Base-by-base conservation (phyloP, 2,329 filamentous ascomycete species). In the Penicillium sp. region DNA sequence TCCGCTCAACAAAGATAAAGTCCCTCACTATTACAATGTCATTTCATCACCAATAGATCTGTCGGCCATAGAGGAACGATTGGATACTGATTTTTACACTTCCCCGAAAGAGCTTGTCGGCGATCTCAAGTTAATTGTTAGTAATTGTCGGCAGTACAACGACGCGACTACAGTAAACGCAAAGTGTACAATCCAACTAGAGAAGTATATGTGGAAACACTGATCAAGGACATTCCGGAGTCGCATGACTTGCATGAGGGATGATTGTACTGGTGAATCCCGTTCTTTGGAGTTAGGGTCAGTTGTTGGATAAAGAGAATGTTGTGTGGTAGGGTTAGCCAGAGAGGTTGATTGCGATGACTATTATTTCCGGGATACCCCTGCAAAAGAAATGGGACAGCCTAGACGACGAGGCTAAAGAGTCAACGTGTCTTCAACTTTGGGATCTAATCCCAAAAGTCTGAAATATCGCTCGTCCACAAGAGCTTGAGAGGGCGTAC, bases 41-140 rank as follows among this genome's bases (percentile, higher is more conserved):
- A 97, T 98, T 74, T 89, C 89, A 64, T 86, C 95, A 67, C 93
- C 93, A 33, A 97, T 98, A 91, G 93, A 96, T 66, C 76, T 96
- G 41, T 84, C 81, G 43, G 96, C 90, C n/a, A 97, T 98, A 89
- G 93, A 97, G 69, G 82, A 81, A 60, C 94, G 94, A 70, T 84
- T 96, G 55, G 89, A 97, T 64, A 87, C 17, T 17, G 17, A 17
- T 17, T 17, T 87, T 63, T 98, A 98, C 65, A 80, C 82, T 19
- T 88, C 82, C 0, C 91, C 91, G 0, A 88, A 97, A 64, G 93
- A 96, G 61, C 95, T 98, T 60, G 83, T 91, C 72, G 80, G 78
- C 54, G 93, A 98, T 67, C 87, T 90, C 9, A 84, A 83, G 63
- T 80, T 97, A 62, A 83, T 98, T 57, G 96, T 95, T 63, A 82